These are phyloP conservation scores for Penicillium sp. DNA, from an alignment of 2,329 filamentous ascomycete species.

Conservation along the genomic window DNA sequence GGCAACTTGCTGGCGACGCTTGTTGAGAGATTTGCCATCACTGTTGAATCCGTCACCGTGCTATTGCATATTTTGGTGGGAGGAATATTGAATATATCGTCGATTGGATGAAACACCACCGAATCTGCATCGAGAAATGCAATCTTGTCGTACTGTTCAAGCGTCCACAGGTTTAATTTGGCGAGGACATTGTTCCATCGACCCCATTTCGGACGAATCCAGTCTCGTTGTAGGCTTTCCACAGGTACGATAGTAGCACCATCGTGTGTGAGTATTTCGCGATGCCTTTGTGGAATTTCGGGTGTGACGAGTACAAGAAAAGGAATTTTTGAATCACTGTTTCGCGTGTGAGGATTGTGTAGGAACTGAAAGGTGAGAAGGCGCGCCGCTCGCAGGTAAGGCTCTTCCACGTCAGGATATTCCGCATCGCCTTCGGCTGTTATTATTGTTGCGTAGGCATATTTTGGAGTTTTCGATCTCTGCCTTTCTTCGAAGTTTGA, in stretches of 20 bases:
- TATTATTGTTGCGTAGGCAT: slow-evolving; percentile 11
- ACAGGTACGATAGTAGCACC: slow-evolving; percentile 5
- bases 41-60: neutral
- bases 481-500: neutral
- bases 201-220: slow-evolving; percentile 2
- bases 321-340: neutral
- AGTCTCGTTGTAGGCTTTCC: slow-evolving; percentile 1
- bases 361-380: slow-evolving; percentile 13
- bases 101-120: slow-evolving; percentile 4
- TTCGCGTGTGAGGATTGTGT: slow-evolving; percentile 8
- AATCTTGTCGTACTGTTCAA: slow-evolving; percentile 11
- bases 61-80: neutral
- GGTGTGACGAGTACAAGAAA: slow-evolving; percentile 7
- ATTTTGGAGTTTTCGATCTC: neutral
- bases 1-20: neutral
- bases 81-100: slow-evolving; percentile 6
- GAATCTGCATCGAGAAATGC: slow-evolving; percentile 9
- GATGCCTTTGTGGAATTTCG: slow-evolving; percentile 3
- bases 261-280: slow-evolving; percentile 2
- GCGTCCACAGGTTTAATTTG: slow-evolving; percentile 10
- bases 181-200: slow-evolving; percentile 7
- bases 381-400: slow-evolving; percentile 7
- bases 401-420: slow-evolving; percentile 2
- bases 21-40: neutral
- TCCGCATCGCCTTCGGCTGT: slow-evolving; percentile 7